phyloP scores from a whole-genome alignment of 2,329 filamentous ascomycete species.

The Neonectria hederae region DNA sequence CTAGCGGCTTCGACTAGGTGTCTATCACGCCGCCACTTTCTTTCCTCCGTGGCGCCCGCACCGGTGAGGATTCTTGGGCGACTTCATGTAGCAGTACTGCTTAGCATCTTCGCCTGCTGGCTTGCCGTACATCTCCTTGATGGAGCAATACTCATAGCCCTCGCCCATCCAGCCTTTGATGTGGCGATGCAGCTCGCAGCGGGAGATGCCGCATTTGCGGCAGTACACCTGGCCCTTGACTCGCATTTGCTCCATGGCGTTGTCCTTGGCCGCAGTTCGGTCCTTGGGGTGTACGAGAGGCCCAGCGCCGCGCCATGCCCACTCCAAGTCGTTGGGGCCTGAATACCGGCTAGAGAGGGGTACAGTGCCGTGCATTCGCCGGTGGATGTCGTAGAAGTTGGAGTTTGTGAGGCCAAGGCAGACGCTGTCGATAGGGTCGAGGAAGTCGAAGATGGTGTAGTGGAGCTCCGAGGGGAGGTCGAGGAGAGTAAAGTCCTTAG shows the following conservation, averaged over 20 bases:
- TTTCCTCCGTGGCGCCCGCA: constrained; percentile 64
- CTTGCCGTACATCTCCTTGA: constrained; percentile 65
- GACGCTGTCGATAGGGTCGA: constrained; percentile 72
- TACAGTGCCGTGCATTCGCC: constrained; percentile 64
- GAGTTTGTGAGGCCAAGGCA: constrained; percentile 68
- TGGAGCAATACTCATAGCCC: constrained; percentile 67
- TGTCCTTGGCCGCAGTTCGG: constrained; percentile 25
- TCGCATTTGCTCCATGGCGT: constrained; percentile 57
- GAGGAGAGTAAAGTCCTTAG: constrained; percentile 56
- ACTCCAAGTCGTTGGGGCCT: constrained; percentile 71
- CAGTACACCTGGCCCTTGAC: constrained; percentile 69
- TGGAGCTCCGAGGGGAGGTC: constrained; percentile 69
- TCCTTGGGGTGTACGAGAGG: constrained; percentile 49
- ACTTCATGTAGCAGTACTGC: constrained; percentile 67
- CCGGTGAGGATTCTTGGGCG: constrained; percentile 65
- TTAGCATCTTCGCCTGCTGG: constrained; percentile 57
- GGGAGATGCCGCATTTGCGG: constrained; percentile 67
- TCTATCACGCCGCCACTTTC: constrained; percentile 28
- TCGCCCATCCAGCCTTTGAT: constrained; percentile 68
- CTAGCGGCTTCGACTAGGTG: not conserved
- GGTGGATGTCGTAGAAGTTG: constrained; percentile 67
- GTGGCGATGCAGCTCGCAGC: constrained; percentile 72
- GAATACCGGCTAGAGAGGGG: constrained; percentile 64
- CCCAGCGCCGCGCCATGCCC: constrained; percentile 68
- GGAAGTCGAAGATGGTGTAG: constrained; percentile 67